These are phyloP conservation scores for Hibiscus syriacus DNA, from an alignment of 345 rosid species.

Conservation along the genomic window DNA sequence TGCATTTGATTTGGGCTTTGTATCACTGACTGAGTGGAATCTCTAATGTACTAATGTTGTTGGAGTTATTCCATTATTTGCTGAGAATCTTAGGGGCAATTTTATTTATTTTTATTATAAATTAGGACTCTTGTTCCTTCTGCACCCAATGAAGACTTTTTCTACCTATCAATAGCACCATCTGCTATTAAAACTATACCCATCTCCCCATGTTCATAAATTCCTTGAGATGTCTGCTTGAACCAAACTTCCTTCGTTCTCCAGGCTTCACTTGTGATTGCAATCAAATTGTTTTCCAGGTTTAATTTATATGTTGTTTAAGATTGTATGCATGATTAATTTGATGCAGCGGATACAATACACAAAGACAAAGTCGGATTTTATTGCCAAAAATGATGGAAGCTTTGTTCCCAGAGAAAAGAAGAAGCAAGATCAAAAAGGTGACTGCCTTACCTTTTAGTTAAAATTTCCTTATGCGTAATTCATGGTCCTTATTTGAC, in stretches of 20 bases:
- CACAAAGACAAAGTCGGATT: conserved; percentile 85
- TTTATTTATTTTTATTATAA: not conserved
- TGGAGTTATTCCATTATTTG: not conserved
- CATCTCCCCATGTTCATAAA: not conserved
- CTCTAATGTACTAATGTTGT: not conserved
- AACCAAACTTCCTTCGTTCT: not conserved
- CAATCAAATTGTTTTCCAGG: not conserved
- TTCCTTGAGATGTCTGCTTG: not conserved
- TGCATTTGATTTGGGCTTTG: not conserved
- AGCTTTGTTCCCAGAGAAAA: conserved; percentile 71
- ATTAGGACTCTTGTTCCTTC: not conserved
- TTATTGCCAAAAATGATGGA: conserved; percentile 79
- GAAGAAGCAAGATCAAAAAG: conserved; percentile 93
- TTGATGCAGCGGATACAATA: conserved; percentile 76
- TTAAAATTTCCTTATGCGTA: not conserved
- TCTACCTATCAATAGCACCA: not conserved
- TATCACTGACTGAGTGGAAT: not conserved
- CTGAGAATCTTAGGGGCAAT: not conserved
- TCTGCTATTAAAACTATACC: not conserved
- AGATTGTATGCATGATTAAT: conserved; percentile 10
- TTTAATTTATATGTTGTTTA: not conserved
- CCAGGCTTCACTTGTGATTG: not conserved
- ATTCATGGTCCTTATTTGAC: not conserved
- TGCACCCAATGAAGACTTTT: not conserved
- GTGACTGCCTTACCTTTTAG: conserved; percentile 20